A percentile compares a stretch with the other conserved stretches of the same genome.
Conservation (phyloP, 2,329 filamentous ascomycete species). For the Fusarium sp. region DNA sequence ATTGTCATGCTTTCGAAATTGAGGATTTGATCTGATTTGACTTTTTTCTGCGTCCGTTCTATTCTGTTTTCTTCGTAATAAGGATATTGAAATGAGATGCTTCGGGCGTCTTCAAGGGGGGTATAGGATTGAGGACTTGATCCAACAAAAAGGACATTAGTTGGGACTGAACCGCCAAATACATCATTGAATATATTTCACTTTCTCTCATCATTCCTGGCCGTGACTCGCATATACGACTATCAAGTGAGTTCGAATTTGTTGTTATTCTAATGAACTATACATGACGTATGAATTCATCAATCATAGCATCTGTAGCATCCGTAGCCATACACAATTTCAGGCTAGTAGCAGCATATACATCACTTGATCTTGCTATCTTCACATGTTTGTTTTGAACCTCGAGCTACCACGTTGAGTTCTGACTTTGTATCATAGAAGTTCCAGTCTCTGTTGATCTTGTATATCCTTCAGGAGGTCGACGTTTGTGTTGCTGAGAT, state of each 20-base stretch:
- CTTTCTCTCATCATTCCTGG: not conserved
- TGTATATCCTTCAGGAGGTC: not conserved
- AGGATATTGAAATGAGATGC: too few species aligned
- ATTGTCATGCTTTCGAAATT: conserved; percentile 36
- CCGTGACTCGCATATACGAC: not conserved
- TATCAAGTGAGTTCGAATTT: not conserved
- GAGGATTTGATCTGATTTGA: conserved; percentile 28
- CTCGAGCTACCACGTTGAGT: not conserved
- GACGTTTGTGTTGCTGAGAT: not conserved
- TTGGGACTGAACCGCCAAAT: not conserved
- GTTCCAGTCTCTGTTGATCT: not conserved
- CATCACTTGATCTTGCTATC: too few species aligned
- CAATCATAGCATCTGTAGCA: not conserved
- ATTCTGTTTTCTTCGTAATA: not conserved
- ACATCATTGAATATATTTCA: not conserved
- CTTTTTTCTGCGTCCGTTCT: not conserved
- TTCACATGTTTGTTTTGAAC: not conserved
- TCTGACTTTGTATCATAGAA: not conserved
- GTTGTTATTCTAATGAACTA: not conserved
- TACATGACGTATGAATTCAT: not conserved
- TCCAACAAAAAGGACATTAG: not conserved
- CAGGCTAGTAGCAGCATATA: not conserved
- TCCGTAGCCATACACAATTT: not conserved
- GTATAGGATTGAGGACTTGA: not conserved
- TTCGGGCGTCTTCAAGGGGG: not conserved